Conservation (phyloP, 202 grass and related monocot species). For the Setaria viridis region DNA sequence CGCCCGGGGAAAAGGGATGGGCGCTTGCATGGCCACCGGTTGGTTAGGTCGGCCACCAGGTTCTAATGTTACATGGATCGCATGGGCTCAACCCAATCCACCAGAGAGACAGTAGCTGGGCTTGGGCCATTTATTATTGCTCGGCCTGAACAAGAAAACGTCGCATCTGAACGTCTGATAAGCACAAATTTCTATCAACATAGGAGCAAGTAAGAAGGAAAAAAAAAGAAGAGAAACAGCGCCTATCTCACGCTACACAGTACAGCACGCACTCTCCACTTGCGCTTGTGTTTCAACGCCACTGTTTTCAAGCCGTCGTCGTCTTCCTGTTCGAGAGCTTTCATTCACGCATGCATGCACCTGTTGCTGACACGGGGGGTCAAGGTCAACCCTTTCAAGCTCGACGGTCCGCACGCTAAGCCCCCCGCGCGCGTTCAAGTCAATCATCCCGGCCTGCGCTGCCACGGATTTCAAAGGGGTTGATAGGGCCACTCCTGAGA, state of each 20-base stretch:
- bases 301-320: not conserved
- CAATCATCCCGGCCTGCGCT: constrained; percentile 3
- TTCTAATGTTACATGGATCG: too few relatives aligned
- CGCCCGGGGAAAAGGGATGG: too few relatives aligned
- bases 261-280: not conserved
- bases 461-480: not conserved
- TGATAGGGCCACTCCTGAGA: not conserved
- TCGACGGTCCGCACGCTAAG: not conserved
- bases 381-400: not conserved
- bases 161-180: not conserved
- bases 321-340: not conserved
- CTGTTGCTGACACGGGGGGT: not conserved
- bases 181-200: not conserved
- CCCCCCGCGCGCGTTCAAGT: not conserved
- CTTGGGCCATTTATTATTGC: too few relatives aligned
- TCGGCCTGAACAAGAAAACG: too few relatives aligned
- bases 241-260: not conserved
- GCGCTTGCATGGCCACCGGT: too few relatives aligned
- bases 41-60: too few relatives aligned
- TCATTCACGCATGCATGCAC: not conserved
- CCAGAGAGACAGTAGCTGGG: too few relatives aligned
- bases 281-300: not conserved
- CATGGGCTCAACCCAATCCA: too few relatives aligned
- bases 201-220: not conserved
- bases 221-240: not conserved